Conservation (phyloP, 2,329 filamentous ascomycete genomes). For the Pseudogymnoascus sp. region DNA sequence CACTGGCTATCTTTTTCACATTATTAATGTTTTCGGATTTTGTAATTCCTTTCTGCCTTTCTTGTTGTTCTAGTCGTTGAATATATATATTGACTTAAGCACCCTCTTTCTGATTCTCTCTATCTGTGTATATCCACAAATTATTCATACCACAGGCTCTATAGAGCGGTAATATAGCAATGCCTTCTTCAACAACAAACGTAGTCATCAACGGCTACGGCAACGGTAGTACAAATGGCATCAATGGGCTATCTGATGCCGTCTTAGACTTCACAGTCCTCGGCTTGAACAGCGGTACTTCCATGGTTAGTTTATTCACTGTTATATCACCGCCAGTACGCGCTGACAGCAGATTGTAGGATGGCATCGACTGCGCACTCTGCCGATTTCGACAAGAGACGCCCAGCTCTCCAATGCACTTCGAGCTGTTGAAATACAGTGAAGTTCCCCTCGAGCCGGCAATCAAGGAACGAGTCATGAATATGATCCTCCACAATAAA, state of each 20-base stretch:
- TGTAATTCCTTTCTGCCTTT: background rate
- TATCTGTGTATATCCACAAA: background rate
- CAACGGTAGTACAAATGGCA: background rate
- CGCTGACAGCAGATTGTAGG: constrained; percentile 19
- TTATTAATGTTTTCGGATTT: background rate
- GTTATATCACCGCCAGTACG: background rate
- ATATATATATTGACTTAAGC: background rate
- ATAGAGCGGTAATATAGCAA: background rate
- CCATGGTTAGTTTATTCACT: constrained; percentile 32
- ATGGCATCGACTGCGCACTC: constrained; percentile 51
- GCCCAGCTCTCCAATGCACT: constrained; percentile 45
- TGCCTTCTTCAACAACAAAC: background rate
- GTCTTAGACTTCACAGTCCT: constrained; percentile 44
- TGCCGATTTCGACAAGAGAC: constrained; percentile 48
- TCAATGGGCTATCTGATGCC: constrained; percentile 11
- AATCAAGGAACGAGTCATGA: constrained; percentile 50
- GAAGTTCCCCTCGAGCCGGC: constrained; percentile 45
- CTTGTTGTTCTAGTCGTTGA: background rate
- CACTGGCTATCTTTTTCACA: background rate
- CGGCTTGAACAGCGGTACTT: constrained; percentile 46
- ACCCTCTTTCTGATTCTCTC: background rate
- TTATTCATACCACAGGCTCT: background rate
- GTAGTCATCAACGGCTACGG: background rate
- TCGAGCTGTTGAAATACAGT: constrained; percentile 49
- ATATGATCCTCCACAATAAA: constrained; percentile 47